Evolutionary conservation across 2,329 filamentous ascomycete species (phyloP), one percentile per base, ranked within the genome.

Genomic region (Cryphonectria nitschkei): DNA sequence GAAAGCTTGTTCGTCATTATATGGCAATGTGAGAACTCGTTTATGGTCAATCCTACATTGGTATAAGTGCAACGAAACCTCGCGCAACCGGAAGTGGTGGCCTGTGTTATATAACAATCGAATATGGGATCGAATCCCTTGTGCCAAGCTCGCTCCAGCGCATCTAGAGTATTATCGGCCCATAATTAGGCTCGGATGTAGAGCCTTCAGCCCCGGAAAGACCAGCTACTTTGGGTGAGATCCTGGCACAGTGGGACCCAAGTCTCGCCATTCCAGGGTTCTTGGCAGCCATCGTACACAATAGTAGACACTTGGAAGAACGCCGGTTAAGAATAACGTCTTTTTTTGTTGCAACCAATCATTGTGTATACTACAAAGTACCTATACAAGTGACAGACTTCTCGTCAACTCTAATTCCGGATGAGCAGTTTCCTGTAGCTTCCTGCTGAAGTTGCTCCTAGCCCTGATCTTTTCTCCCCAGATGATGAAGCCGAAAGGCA

Each of bases 401-500:
- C 74, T 70, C 32, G 72, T 74, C 70, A 76, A 60, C 58, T 68
- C 75, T 16, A 65, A 65, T 14, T 71, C 77, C 68, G 81, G 81
- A 69, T 78, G 75, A 69, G 76, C 71, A 22, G 58, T 69, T 63
- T 70, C 39, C 73, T 77, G 78, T 69, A 85, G 72, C 72, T 84
- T 82, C 75, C 82, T 82, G 75, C 85, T 87, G 73, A 87, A 87
- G 74, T 79, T 81, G 70, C 82, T 84, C 46, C 78, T 81, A 62
- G 79, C 81, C 46, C 85, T 78, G 65, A 88, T 84, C 73, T 74
- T 77, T 4, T 81, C 80, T 0, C 75, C 77, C 75, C 82, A 86
- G 68, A 77, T 79, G 41, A 87, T 78, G 72, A 87, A 88, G 4
- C 81, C 79, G 75, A 87, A 86, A 2, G 86, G 86, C 61, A 87